Percentiles rank a stretch among this genome's conserved stretches.
Evolutionary conservation across 2,329 filamentous ascomycete species (phyloP).

Genomic region (Phialophora tarda): DNA sequence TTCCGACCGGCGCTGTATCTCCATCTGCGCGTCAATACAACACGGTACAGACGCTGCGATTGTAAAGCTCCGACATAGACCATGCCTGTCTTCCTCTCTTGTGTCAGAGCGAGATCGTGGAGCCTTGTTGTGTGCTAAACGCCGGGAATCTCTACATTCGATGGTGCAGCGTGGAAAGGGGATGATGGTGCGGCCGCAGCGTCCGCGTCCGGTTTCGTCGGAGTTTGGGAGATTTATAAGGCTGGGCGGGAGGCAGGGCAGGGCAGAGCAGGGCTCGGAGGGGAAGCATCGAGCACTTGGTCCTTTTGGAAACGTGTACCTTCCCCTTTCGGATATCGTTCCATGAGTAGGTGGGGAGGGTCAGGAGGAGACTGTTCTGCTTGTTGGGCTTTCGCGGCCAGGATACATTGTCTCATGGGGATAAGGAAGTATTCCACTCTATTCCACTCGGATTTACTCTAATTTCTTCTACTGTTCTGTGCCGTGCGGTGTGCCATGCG

Average conservation of each 20-base stretch:
- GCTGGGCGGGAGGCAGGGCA: too few species aligned
- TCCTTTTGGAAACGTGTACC: background rate
- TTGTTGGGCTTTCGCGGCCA: background rate
- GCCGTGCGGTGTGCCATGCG: too few species aligned
- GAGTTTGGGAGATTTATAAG: background rate
- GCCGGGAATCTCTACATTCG: background rate
- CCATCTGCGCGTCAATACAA: background rate
- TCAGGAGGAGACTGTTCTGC: background rate
- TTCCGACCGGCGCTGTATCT: background rate
- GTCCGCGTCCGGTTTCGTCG: background rate
- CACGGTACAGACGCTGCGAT: background rate
- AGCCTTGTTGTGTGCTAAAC: background rate
- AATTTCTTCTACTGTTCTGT: background rate
- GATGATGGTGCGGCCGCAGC: background rate
- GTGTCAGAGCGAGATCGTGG: background rate
- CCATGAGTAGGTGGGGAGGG: too few species aligned
- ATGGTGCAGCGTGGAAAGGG: background rate
- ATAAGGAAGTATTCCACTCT: background rate
- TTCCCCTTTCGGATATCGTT: too few species aligned
- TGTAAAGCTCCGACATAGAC: background rate
- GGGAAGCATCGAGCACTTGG: background rate
- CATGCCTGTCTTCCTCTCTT: background rate
- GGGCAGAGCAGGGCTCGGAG: background rate
- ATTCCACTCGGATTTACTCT: too few species aligned
- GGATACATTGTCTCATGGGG: background rate